Evolutionary conservation across 768 basidiomycete genomes (phyloP).

Genomic region (Leccinum aurantiacum): DNA sequence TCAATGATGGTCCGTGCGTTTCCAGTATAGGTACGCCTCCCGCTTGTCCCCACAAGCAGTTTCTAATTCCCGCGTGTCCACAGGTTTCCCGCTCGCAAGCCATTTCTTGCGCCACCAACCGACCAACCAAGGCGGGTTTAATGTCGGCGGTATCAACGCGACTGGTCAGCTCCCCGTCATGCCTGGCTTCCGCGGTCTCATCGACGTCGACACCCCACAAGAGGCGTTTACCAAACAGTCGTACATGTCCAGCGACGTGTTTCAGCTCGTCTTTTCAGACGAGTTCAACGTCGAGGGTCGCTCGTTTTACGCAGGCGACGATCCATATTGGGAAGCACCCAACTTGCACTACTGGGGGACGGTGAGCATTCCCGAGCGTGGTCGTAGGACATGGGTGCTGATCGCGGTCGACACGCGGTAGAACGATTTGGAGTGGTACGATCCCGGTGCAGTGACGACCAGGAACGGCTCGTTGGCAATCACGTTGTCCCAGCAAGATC

Average conservation of each 20-base stretch:
- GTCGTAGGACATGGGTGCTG: neutral
- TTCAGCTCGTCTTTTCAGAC: constrained; percentile 71
- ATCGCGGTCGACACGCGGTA: constrained; percentile 7
- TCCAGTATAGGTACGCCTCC: constrained; percentile 18
- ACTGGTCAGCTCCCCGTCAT: constrained; percentile 61
- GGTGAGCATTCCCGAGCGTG: constrained; percentile 33
- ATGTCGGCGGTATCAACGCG: constrained; percentile 73
- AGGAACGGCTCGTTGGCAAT: constrained; percentile 49
- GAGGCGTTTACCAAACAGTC: constrained; percentile 40
- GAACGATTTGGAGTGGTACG: constrained; percentile 58
- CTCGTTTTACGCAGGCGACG: constrained; percentile 68
- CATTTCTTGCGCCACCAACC: constrained; percentile 43
- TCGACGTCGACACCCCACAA: constrained; percentile 56
- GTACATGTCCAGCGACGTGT: constrained; percentile 37
- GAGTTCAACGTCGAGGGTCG: constrained; percentile 78
- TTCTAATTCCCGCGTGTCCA: neutral
- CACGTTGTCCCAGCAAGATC: constrained; percentile 45
- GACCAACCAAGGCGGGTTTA: constrained; percentile 56
- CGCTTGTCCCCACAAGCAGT: neutral
- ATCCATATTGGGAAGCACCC: constrained; percentile 56
- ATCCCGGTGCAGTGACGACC: constrained; percentile 54
- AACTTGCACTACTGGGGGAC: constrained; percentile 69
- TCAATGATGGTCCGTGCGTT: neutral
- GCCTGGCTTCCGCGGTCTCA: constrained; percentile 45
- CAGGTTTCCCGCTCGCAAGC: constrained; percentile 50